These are phyloP conservation scores for Prinsepia uniflora DNA, from an alignment of 306 rosid genomes.

Conservation along the genomic window DNA sequence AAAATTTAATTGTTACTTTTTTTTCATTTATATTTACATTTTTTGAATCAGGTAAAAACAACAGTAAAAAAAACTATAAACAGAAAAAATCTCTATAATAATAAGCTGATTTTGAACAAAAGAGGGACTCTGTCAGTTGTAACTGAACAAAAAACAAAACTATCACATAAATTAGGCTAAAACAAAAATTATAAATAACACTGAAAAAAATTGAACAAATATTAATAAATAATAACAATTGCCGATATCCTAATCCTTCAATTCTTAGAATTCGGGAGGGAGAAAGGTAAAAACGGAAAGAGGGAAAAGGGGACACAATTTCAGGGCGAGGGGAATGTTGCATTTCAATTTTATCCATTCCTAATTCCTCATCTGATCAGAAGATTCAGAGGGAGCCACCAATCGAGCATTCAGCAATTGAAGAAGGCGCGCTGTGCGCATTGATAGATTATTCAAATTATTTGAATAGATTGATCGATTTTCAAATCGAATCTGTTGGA, in stretches of 20 bases:
- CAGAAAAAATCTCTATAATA: no score
- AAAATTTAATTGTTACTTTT: neutral
- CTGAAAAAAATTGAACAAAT: neutral
- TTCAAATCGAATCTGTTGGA: neutral
- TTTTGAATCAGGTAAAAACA: no score
- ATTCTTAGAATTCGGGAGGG: neutral
- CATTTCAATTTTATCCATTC: neutral
- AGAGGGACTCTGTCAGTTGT: neutral
- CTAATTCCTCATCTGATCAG: neutral
- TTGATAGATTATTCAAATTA: neutral
- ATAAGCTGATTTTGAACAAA: no score
- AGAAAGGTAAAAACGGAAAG: slow-evolving; percentile 6
- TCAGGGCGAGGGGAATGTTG: slow-evolving; percentile 27
- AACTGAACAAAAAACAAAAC: no score
- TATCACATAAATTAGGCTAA: no score
- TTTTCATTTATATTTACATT: no score
- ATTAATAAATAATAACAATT: neutral
- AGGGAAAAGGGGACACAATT: slow-evolving; percentile 13
- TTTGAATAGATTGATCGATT: neutral
- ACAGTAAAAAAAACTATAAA: neutral
- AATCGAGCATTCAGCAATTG: neutral
- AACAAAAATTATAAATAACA: neutral
- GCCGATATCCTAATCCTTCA: neutral
- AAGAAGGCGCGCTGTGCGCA: neutral
- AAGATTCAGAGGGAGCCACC: neutral